Evolutionary conservation across 805 yeast species (phyloP).

Genomic region (Torulaspora indica): DNA sequence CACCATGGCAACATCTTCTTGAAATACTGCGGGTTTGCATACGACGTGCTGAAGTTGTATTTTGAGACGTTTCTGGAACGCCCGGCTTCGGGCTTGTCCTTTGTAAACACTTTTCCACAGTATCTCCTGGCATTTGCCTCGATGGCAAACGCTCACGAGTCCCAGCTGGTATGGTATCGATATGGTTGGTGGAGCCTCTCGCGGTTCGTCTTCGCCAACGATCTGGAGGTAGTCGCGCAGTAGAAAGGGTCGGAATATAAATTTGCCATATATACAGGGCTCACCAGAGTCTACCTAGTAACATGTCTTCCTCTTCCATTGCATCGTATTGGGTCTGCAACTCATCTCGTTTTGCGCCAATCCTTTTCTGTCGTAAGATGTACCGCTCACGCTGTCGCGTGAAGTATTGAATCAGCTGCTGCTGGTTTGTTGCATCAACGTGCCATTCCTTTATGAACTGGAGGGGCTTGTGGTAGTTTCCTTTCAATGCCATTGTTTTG

Average conservation of each 20-base stretch:
- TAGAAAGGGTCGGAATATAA: slow-evolving; percentile 8
- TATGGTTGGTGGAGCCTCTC: slow-evolving; percentile 80
- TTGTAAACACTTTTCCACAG: slow-evolving; percentile 35
- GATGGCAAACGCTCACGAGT: slow-evolving; percentile 74
- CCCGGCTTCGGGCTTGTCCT: slow-evolving; percentile 24
- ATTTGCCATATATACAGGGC: slow-evolving; percentile 7
- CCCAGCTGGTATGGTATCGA: slow-evolving; percentile 95
- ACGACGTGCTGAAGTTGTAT: slow-evolving; percentile 10
- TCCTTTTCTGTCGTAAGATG: slow-evolving; percentile 7
- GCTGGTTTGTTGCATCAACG: slow-evolving; percentile 14
- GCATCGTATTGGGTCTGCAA: slow-evolving; percentile 20
- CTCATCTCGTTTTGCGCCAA: slow-evolving; percentile 5
- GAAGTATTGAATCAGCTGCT: slow-evolving; percentile 14
- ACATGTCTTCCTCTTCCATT: slow-evolving; percentile 29
- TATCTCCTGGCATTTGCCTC: slow-evolving; percentile 49
- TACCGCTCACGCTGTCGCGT: slow-evolving; percentile 7
- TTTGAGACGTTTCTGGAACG: background rate
- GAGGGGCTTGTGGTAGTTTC: slow-evolving; percentile 13
- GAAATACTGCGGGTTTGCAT: slow-evolving; percentile 27
- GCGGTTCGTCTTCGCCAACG: slow-evolving; percentile 73
- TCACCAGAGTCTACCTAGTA: slow-evolving; percentile 34
- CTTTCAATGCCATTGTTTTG: slow-evolving; percentile 17
- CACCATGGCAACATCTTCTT: slow-evolving; percentile 16
- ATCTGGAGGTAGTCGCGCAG: slow-evolving; percentile 36
- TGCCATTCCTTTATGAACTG: slow-evolving; percentile 27